These are phyloP conservation scores for Podospora australis DNA, from an alignment of 495 filamentous ascomycete genomes.

Conservation along the genomic window DNA sequence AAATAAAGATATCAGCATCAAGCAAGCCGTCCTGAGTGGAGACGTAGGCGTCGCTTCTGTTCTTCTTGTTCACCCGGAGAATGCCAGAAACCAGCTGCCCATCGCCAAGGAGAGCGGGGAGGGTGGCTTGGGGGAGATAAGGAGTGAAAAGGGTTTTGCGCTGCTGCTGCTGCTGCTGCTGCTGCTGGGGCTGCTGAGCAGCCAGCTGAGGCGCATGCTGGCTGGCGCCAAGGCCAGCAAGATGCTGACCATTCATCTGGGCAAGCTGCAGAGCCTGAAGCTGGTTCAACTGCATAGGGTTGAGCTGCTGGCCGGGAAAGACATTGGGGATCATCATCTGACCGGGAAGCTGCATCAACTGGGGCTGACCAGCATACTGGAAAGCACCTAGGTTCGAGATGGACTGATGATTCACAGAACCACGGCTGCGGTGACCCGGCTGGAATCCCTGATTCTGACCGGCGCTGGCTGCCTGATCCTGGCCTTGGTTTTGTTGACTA, in stretches of 20 bases:
- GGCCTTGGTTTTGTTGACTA: constrained; percentile 52
- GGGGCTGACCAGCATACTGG: constrained; percentile 86
- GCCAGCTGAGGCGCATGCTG: constrained; percentile 69
- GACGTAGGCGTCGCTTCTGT: constrained; percentile 95
- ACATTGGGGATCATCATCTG: constrained; percentile 72
- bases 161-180: constrained; percentile 92
- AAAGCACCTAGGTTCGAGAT: constrained; percentile 80
- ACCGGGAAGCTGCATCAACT: constrained; percentile 78
- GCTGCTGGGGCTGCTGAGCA: constrained; percentile 62
- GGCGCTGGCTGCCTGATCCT: constrained; percentile 45
- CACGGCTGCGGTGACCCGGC: constrained; percentile 80
- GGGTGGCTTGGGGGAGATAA: constrained; percentile 89
- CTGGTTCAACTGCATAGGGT: constrained; percentile 81
- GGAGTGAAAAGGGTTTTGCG: constrained; percentile 98
- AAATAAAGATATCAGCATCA: constrained; percentile 98
- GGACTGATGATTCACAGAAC: constrained; percentile 74
- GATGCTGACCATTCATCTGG: constrained; percentile 71
- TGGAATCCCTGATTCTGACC: constrained; percentile 80
- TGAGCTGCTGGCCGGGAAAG: constrained; percentile 79
- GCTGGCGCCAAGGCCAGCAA: constrained; percentile 60
- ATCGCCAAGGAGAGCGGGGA: constrained; percentile 84
- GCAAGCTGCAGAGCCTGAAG: constrained; percentile 87
- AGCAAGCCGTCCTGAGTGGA: constrained; percentile 78
- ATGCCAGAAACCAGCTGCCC: constrained; percentile 95
- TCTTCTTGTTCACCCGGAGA: constrained; percentile 98